A percentile compares a stretch with the other conserved stretches of the same genome.
phyloP scores from a whole-genome alignment of 345 rosid species.

The Pistacia vera region DNA sequence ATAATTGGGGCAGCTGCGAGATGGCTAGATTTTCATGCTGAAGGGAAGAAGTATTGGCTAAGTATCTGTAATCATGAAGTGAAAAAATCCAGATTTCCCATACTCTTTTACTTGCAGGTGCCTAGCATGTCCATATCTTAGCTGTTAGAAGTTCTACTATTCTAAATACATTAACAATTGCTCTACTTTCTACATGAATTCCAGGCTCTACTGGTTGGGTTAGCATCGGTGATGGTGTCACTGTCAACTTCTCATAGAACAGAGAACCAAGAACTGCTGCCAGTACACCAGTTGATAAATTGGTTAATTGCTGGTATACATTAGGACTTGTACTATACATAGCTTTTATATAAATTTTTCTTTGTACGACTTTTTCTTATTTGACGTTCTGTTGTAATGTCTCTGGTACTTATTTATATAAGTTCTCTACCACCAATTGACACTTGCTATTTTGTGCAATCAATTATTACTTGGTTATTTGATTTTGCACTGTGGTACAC shows the following conservation, averaged over 20 bases:
- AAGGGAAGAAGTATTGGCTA: constrained; percentile 73
- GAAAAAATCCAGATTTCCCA: constrained; percentile 47
- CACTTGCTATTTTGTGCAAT: neutral
- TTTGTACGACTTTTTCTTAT: neutral
- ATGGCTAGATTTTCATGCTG: constrained; percentile 70
- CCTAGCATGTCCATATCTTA: constrained; percentile 15
- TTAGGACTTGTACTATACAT: constrained; percentile 3
- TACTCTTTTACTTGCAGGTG: constrained; percentile 79
- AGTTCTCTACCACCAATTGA: neutral
- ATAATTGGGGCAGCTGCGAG: constrained; percentile 68
- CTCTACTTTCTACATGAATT: constrained; percentile 22
- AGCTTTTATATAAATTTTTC: neutral
- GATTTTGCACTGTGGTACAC: neutral
- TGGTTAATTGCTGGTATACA: constrained; percentile 79
- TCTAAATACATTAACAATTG: constrained; percentile 1
- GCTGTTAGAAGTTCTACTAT: constrained; percentile 7
- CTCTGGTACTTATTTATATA: neutral
- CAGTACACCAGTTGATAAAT: constrained; percentile 77
- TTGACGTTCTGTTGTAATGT: neutral
- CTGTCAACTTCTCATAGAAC: constrained; percentile 85
- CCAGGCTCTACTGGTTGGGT: constrained; percentile 78
- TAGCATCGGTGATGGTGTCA: constrained; percentile 76
- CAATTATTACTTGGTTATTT: neutral
- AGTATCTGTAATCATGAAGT: constrained; percentile 54
- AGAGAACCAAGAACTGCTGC: constrained; percentile 79